Percentiles rank a stretch among this genome's conserved stretches.
Evolutionary conservation across 2,329 filamentous ascomycete genomes (phyloP).

Genomic region (Cercospora canescens): DNA sequence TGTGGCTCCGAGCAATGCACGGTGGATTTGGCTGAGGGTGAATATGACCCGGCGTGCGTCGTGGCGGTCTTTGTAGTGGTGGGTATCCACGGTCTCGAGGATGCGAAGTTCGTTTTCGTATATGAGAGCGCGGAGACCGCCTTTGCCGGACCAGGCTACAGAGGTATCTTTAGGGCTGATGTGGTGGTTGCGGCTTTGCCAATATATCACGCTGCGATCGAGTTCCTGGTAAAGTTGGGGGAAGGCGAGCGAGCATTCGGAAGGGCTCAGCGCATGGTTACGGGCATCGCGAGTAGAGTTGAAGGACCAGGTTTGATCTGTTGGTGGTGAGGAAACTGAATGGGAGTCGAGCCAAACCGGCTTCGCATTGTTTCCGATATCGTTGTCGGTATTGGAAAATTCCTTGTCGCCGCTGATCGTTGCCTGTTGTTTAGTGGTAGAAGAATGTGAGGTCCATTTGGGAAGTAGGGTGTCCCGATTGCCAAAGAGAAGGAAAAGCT

Average conservation of each 20-base stretch:
- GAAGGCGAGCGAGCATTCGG: slow-evolving; percentile 29
- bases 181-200: slow-evolving; percentile 18
- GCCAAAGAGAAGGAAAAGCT: not conserved
- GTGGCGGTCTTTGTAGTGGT: slow-evolving; percentile 23
- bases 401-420: too few relatives aligned
- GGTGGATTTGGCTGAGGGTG: slow-evolving; percentile 47
- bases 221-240: slow-evolving; percentile 32
- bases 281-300: slow-evolving; percentile 1
- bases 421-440: not conserved
- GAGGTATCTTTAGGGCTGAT: slow-evolving; percentile 21
- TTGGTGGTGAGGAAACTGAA: not conserved
- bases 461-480: not conserved
- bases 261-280: not conserved
- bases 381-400: not conserved
- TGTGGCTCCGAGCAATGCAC: slow-evolving; percentile 42
- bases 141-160: slow-evolving; percentile 20
- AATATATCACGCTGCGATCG: slow-evolving; percentile 24
- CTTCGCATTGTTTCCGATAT: not conserved
- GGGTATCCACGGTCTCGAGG: slow-evolving; percentile 23
- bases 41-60: slow-evolving; percentile 28
- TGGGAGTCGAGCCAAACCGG: not conserved
- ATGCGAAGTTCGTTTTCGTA: slow-evolving; percentile 30
- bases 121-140: slow-evolving; percentile 25
- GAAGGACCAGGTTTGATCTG: not conserved
- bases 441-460: not conserved